Evolutionary conservation across 2,329 filamentous ascomycete species (phyloP), one percentile per base, ranked within the genome.

Genomic region (Paracoccidioides brasiliensis): DNA sequence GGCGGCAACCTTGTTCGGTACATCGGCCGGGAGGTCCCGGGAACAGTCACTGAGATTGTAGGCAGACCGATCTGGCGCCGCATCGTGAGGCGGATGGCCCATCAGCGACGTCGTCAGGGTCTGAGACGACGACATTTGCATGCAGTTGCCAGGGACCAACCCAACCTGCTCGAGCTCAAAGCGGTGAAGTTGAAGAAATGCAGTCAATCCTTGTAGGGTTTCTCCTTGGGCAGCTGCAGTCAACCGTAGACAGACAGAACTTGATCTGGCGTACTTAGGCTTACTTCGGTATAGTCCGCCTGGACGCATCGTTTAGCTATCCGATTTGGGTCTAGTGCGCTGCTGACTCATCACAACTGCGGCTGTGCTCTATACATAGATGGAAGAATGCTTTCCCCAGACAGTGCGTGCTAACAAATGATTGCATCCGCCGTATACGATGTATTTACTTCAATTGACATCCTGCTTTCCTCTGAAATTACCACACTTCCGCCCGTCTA

Each of bases 81-180:
- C 63, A 64, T 73, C 70, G 62, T 68, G 69, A 64, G 71, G 71
- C 63, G 67, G 67, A 70, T 54, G 71, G 64, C 71, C 70, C 69
- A 74, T 66, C 64, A 70, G 68, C 68, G 71, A 70, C 69, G 71
- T 70, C 66, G 70, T 72, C 71, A 73, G 72, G 69, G 70, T 72
- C 69, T 72, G 70, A 67, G 70, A 73, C 63, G 67, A 70, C 68
- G 70, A 72, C 71, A 73, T 72, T 22, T 69, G 68, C 68, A 70
- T 64, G 65, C 66, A 65, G 62, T 57, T 63, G 64, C 60, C 61
- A 57, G 55, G 22, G 54, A 60, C 43, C 56, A 57, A 55, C 53
- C 55, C 55, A 60, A 32, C 44, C 52, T n/a, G 32, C 28, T 6
- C 30, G 14, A 51, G 40, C 44, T 49, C 35, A 55, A 51, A 51